A percentile compares a stretch with the other conserved stretches of the same genome.
phyloP scores from a whole-genome alignment of 768 basidiomycete genomes.

The Trichaptum fuscoviolaceum region DNA sequence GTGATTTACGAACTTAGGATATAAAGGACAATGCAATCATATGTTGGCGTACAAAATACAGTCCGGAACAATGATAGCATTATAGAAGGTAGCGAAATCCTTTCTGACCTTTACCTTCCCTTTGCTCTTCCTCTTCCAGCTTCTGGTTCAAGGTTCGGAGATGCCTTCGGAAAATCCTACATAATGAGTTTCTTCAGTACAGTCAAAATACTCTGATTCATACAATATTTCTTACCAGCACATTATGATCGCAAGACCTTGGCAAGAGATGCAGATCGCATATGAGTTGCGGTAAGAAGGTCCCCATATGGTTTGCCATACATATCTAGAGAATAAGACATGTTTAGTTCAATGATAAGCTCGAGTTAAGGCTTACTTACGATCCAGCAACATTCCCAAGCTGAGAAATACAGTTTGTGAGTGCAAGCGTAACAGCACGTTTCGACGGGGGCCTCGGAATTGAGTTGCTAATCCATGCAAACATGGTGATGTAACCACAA shows the following conservation, averaged over 20 bases:
- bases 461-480: constrained; percentile 28
- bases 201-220: not conserved
- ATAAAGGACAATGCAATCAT: no score
- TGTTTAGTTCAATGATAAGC: constrained; percentile 5
- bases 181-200: not conserved
- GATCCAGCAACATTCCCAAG: constrained; percentile 41
- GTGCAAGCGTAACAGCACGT: constrained; percentile 34
- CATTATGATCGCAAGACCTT: constrained; percentile 26
- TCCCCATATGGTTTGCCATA: constrained; percentile 18
- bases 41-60: no score
- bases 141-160: constrained; percentile 15
- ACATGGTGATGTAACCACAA: constrained; percentile 28
- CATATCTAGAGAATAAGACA: constrained; percentile 9
- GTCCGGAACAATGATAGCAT: not conserved
- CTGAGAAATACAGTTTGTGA: constrained; percentile 35
- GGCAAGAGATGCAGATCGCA: constrained; percentile 34
- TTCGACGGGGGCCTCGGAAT: constrained; percentile 41
- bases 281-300: constrained; percentile 28
- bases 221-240: constrained; percentile 9
- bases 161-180: constrained; percentile 17
- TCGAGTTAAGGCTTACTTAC: constrained; percentile 24
- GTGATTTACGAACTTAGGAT: no score
- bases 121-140: constrained; percentile 8
- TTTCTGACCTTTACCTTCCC: not conserved
- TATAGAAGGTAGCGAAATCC: constrained; percentile 5